Evolutionary conservation across 208 protist genomes (phyloP).

Genomic region (Wallacemonas rigidus): DNA sequence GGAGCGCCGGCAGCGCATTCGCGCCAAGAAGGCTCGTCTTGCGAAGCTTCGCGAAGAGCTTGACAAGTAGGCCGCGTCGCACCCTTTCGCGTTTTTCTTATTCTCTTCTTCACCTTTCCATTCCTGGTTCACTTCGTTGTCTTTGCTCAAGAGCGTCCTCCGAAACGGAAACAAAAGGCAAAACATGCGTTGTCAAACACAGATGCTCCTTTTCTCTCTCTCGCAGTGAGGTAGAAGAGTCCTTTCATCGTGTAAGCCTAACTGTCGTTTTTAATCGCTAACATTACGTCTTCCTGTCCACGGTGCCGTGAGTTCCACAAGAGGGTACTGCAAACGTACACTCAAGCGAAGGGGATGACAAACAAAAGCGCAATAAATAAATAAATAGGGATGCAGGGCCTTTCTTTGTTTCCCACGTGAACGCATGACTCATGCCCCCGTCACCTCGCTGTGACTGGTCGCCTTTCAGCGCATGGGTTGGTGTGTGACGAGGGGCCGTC

Average conservation of each 20-base stretch:
- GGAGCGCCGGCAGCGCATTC: slow-evolving; percentile 53
- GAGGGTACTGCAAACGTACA: too few species aligned
- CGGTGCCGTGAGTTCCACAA: too few species aligned
- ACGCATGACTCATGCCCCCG: too few species aligned
- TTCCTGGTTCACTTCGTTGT: background rate
- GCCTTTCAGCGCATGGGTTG: too few species aligned
- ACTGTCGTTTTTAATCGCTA: background rate
- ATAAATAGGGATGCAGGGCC: too few species aligned
- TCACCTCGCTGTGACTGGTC: too few species aligned
- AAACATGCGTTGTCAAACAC: too few species aligned
- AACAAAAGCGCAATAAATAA: too few species aligned
- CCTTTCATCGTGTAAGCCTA: background rate
- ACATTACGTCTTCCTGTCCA: background rate
- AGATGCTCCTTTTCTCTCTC: background rate
- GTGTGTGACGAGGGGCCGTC: too few species aligned
- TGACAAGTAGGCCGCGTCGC: slow-evolving; percentile 23
- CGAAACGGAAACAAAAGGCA: too few species aligned
- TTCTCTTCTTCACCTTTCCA: background rate
- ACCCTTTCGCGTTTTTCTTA: background rate
- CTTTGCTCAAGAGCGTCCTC: background rate
- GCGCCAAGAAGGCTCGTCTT: slow-evolving; percentile 67
- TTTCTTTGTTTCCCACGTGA: too few species aligned
- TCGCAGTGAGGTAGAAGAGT: background rate
- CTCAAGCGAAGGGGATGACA: too few species aligned
- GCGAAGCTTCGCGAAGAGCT: slow-evolving; percentile 47